phyloP scores from a whole-genome alignment of 2,329 filamentous ascomycete species.

The Epichloe festucae region DNA sequence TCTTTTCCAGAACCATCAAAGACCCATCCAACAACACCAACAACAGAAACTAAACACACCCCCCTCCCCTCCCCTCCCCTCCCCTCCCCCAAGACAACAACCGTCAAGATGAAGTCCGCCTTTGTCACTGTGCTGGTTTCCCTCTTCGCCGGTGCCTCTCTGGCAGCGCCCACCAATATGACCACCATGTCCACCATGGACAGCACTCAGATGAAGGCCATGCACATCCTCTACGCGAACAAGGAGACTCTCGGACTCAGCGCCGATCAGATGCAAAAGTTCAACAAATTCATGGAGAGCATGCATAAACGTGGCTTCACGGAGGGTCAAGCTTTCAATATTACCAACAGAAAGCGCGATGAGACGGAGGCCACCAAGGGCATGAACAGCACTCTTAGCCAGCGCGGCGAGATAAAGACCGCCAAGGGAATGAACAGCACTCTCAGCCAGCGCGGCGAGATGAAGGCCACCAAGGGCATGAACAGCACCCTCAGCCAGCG shows the following conservation, averaged over 20 bases:
- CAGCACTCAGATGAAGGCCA: constrained; percentile 2
- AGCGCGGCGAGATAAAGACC: too few species aligned
- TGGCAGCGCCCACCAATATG: constrained; percentile 1
- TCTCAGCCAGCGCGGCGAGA: too few species aligned
- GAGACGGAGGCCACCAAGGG: too few species aligned
- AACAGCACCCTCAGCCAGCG: too few species aligned
- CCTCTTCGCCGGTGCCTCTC: constrained; percentile 4
- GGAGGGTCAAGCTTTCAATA: accelerated
- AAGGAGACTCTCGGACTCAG: constrained; percentile 1
- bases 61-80: too few species aligned
- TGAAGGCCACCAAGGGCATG: too few species aligned
- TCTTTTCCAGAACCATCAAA: too few species aligned
- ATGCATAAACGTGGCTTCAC: not conserved
- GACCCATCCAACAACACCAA: too few species aligned
- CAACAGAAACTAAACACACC: too few species aligned
- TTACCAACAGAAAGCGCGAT: too few species aligned
- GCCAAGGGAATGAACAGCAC: too few species aligned
- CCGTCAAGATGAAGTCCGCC: constrained; percentile 4
- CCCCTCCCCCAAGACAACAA: not conserved
- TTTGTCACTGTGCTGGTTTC: not conserved
- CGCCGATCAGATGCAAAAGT: constrained; percentile 1
- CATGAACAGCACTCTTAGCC: too few species aligned
- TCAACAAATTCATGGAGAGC: constrained; percentile 4
- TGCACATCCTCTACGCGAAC: constrained; percentile 2
- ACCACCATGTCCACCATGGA: not conserved